Evolutionary conservation across 169 alveolate species (phyloP).

Genomic region (Eimeria maxima): DNA sequence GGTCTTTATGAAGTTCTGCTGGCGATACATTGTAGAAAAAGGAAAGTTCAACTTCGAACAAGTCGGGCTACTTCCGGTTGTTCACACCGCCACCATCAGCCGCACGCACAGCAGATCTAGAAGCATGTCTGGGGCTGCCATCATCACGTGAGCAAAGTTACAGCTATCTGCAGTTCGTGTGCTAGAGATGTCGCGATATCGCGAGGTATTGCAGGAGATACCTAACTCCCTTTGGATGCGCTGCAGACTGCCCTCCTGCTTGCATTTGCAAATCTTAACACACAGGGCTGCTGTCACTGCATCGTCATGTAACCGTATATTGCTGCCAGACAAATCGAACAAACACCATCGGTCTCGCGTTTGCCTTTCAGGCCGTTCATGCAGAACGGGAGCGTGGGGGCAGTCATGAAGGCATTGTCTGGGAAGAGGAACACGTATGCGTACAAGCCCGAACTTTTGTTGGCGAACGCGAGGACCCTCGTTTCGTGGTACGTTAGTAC

Average conservation of each 20-base stretch:
- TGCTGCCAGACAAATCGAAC: background rate
- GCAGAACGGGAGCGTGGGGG: constrained; percentile 82
- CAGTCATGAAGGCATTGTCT: constrained; percentile 71
- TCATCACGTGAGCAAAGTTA: constrained; percentile 37
- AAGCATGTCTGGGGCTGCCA: constrained; percentile 69
- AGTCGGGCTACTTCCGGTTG: constrained; percentile 77
- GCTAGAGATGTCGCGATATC: background rate
- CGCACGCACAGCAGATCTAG: constrained; percentile 63
- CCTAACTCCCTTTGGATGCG: background rate
- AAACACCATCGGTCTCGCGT: background rate
- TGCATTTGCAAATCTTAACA: background rate
- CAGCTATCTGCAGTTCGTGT: background rate
- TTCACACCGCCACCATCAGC: constrained; percentile 72
- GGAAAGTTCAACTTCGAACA: constrained; percentile 79
- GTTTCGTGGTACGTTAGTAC: constrained; percentile 47
- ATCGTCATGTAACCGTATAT: background rate
- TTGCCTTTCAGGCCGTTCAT: constrained; percentile 71
- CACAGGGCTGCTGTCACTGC: background rate
- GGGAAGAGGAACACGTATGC: constrained; percentile 71
- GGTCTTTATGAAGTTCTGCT: constrained; percentile 49
- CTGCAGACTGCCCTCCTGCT: constrained; percentile 18
- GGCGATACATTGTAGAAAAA: constrained; percentile 81
- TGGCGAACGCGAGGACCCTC: constrained; percentile 75
- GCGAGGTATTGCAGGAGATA: background rate
- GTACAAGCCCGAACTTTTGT: constrained; percentile 72